Base-by-base conservation (phyloP, 2,329 filamentous ascomycete genomes). In the Trichoderma guizhouense region DNA sequence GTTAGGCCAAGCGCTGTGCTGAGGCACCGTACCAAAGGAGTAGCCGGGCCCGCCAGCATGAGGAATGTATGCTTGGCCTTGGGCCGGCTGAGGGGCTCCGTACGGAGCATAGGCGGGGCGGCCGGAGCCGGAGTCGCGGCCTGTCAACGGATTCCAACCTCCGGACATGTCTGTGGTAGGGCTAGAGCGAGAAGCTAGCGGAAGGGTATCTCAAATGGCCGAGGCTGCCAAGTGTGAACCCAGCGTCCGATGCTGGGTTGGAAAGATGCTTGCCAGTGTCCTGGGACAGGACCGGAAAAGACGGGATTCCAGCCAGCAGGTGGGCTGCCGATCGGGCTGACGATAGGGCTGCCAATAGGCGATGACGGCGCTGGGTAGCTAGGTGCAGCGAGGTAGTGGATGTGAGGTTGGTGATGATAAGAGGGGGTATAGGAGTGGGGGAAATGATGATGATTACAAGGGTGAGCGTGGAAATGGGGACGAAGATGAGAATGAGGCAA, bases 81-180 rank as follows among this genome's bases (percentile, higher is more conserved):
- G 81, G 24, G 76, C 72, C 2, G 79, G 80, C 28, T 80, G 43
- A 18, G 82, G 79, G 15, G 76, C 79, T 24, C 81, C 79, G 36
- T 73, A 76, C 5, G 82, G 82, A 36, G 81, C 76, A 69, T 77
- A 77, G 15, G 76, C 75, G 5, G 82, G 82, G 1, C 79, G 79
- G 43, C 72, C 63, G 24, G 78, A 78, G 12, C 76, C 74, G n/a
- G 77, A 71, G 73, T 85, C 83, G 18, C 81, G 82, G 24, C 83
- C 79, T 39, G 79, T 78, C 15, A 81, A 71, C 5, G 82, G 82
- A 71, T 84, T 84, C 81, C 81, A 83, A 47, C 82, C 81, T 53
- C 79, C 78, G 63, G 81, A 79, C 81, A 83, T 83, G 15, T 5
- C 47, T 24, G 11, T 1, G 36, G 60, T 39, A 61, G 7, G 7